Evolutionary conservation across 805 yeast genomes (phyloP).

Genomic region (Starmerella apis): DNA sequence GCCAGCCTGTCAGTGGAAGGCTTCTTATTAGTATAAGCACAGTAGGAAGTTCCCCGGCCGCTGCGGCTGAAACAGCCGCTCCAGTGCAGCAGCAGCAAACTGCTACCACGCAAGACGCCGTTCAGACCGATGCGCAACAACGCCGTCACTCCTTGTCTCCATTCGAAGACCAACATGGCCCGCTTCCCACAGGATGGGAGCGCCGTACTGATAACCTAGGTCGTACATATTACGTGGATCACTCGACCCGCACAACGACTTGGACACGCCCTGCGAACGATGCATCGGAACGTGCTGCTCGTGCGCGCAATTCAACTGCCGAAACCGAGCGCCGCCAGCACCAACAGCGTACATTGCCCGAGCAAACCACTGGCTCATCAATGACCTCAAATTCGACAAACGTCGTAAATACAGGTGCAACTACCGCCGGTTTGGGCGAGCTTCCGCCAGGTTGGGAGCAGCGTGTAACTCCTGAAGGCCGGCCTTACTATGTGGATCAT

Average conservation of each 20-base stretch:
- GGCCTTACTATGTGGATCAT: constrained; percentile 97
- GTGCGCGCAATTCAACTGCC: constrained; percentile 46
- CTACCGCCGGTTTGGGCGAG: constrained; percentile 93
- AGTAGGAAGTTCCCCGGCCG: background rate
- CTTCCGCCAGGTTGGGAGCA: constrained; percentile 99
- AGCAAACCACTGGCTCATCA: constrained; percentile 37
- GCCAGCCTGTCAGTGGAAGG: constrained; percentile 86
- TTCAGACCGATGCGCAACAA: constrained; percentile 6
- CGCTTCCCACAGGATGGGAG: constrained; percentile 98
- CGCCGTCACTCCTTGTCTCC: constrained; percentile 41
- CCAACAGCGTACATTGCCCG: constrained; percentile 82
- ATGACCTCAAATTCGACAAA: constrained; percentile 23
- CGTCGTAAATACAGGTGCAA: constrained; percentile 68
- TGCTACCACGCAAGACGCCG: constrained; percentile 5
- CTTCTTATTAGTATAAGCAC: constrained; percentile 31
- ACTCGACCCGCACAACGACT: constrained; percentile 94
- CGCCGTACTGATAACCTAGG: constrained; percentile 96
- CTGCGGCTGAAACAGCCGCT: constrained; percentile 1
- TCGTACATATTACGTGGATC: constrained; percentile 95
- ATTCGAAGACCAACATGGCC: constrained; percentile 92
- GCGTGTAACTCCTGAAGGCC: constrained; percentile 93
- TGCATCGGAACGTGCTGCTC: constrained; percentile 63
- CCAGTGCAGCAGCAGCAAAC: background rate
- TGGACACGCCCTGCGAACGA: constrained; percentile 91
- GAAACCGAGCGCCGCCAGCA: constrained; percentile 88